Percentiles rank a stretch among this genome's conserved stretches.
These are phyloP conservation scores for Talaromyces funiculosus DNA, from an alignment of 2,329 filamentous ascomycete genomes.

Conservation along the genomic window DNA sequence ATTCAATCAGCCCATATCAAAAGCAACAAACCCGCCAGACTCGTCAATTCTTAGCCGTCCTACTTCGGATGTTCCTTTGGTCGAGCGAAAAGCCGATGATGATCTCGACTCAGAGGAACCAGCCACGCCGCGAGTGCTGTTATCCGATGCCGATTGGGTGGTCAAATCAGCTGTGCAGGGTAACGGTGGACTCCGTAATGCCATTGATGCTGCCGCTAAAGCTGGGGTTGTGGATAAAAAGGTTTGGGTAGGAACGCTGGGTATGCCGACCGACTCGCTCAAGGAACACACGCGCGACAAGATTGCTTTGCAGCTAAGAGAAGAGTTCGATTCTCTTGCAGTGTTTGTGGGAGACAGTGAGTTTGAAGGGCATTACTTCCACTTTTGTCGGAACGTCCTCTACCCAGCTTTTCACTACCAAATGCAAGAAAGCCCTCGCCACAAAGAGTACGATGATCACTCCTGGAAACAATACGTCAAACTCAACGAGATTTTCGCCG, in stretches of 20 bases:
- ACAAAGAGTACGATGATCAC: slow-evolving; percentile 93
- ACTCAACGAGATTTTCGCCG: slow-evolving; percentile 86
- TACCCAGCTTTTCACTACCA: slow-evolving; percentile 98
- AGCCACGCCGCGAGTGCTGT: slow-evolving; percentile 55
- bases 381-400: slow-evolving; percentile 93
- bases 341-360: slow-evolving; percentile 87
- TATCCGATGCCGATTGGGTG: slow-evolving; percentile 70
- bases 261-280: slow-evolving; percentile 85
- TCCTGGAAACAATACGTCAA: slow-evolving; percentile 91
- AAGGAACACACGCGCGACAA: slow-evolving; percentile 69
- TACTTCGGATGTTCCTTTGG: slow-evolving; percentile 19
- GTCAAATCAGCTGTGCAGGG: slow-evolving; percentile 82
- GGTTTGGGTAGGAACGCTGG: slow-evolving; percentile 82
- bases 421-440: slow-evolving; percentile 92
- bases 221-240: slow-evolving; percentile 65
- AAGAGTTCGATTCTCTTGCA: slow-evolving; percentile 72
- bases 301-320: slow-evolving; percentile 72
- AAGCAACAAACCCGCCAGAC: slow-evolving; percentile 66
- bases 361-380: slow-evolving; percentile 86
- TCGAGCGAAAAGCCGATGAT: slow-evolving; percentile 19
- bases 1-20: slow-evolving; percentile 72
- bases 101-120: slow-evolving; percentile 31
- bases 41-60: slow-evolving; percentile 60
- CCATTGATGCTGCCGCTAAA: slow-evolving; percentile 69
- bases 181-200: slow-evolving; percentile 85